Conservation (phyloP, 345 rosid species). For the Microthlaspi erraticum region DNA sequence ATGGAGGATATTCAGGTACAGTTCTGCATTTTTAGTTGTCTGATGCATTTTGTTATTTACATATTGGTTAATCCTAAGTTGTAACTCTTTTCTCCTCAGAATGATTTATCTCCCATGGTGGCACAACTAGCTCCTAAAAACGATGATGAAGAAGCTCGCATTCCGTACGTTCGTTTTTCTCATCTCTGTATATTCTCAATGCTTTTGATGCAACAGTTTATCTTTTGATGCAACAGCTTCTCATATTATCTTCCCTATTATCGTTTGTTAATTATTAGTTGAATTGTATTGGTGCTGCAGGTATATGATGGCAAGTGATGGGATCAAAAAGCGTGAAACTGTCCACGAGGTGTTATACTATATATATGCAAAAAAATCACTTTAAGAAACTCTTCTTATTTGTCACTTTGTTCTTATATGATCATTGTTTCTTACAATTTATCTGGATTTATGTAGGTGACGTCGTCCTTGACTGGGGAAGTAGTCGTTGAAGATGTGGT, state of each 20-base stretch:
- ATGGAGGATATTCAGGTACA: constrained; percentile 90
- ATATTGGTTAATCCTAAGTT: neutral
- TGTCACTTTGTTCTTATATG: neutral
- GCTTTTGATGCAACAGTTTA: constrained; percentile 1
- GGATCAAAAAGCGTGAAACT: constrained; percentile 60
- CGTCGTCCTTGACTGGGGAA: constrained; percentile 72
- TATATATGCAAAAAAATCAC: neutral
- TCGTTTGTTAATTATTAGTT: neutral
- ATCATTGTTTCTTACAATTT: constrained; percentile 5
- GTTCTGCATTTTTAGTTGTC: constrained; percentile 25
- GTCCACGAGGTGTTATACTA: constrained; percentile 61
- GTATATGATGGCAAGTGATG: constrained; percentile 92
- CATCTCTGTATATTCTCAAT: neutral
- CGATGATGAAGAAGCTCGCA: constrained; percentile 57
- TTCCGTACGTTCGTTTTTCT: constrained; percentile 68
- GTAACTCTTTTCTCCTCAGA: constrained; percentile 47
- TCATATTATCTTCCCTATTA: neutral
- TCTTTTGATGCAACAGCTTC: neutral
- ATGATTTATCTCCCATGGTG: constrained; percentile 84
- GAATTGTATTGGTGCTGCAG: constrained; percentile 49
- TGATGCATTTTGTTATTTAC: constrained; percentile 17
- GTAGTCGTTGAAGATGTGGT: constrained; percentile 85
- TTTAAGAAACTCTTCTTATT: neutral
- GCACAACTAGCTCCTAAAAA: constrained; percentile 75
- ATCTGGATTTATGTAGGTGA: constrained; percentile 53